Evolutionary conservation across 1,139 yeast species (phyloP), one percentile per base, ranked within the genome.

Genomic region (Sugiyamaella grinbergsii): DNA sequence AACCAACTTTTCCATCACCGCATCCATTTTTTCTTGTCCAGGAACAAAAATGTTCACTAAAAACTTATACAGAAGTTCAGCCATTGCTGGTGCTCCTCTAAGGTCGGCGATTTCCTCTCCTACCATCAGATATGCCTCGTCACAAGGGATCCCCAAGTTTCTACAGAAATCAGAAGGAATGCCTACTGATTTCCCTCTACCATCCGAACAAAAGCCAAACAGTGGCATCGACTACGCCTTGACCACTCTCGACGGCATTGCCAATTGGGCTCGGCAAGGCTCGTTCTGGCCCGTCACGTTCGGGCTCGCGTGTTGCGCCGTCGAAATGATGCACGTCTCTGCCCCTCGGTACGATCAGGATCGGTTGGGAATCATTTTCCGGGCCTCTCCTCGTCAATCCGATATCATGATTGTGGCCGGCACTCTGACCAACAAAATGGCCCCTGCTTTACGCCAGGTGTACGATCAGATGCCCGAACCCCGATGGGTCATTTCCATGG

Each of bases 381-480:
- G 96, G 76, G 95, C 95, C 33, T 85, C 95, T 41, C 96, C 96
- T 53, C 87, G 96, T 74, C 96, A 88, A 71, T 82, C 94, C 5
- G 96, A 88, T 79, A 85, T 88, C 62, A 86, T 88, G 88, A 88
- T 88, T 74, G 95, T 88, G 55, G 95, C 96, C 2, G 96, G 96
- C 42, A 88, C 96, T 4, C 80, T 88, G 57, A 88, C 96, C 58
- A 88, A 88, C 71, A 88, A 88, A 74, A 88, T 87, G 95, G 95
- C 95, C 0, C 95, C 96, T 38, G 94, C 95, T 22, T 76, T 88
- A 68, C 83, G 96, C 75, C 95, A 87, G 73, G 95, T 88, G 41
- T 88, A 88, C 70, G 96, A 88, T 71, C 95, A 88, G 72, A 88
- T 88, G 95, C 90, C 95, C 36, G 95, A 86, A 60, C 96, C 96